phyloP scores from a whole-genome alignment of 2,329 filamentous ascomycete genomes.

The Mycosphaerella sp. region DNA sequence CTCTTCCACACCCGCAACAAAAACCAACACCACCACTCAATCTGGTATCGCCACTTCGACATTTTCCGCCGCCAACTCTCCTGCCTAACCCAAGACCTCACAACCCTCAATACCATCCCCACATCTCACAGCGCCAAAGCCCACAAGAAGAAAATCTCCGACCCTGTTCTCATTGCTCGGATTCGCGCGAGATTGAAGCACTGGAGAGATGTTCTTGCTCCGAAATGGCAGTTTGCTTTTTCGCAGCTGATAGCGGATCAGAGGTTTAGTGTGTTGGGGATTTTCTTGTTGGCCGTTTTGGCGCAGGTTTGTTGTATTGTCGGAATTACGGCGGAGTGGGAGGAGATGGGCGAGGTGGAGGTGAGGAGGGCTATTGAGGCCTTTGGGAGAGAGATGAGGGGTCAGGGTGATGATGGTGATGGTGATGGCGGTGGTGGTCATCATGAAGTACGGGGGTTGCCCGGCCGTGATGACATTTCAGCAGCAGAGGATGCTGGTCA shows the following conservation, averaged over 20 bases:
- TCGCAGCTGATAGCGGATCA: slow-evolving; percentile 42
- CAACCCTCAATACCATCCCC: slow-evolving; percentile 23
- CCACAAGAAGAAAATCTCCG: slow-evolving; percentile 25
- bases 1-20: slow-evolving; percentile 76
- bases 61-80: slow-evolving; percentile 62
- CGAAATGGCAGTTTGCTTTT: slow-evolving; percentile 36
- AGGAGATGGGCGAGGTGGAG: slow-evolving; percentile 40
- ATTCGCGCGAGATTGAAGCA: slow-evolving; percentile 33
- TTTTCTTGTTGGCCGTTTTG: slow-evolving; percentile 40
- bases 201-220: slow-evolving; percentile 37
- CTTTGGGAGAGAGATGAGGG: slow-evolving; percentile 39
- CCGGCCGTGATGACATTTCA: too few species aligned
- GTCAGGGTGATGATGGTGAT: slow-evolving; percentile 25
- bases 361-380: slow-evolving; percentile 39
- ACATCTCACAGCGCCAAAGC: slow-evolving; percentile 28
- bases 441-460: too few species aligned
- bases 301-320: slow-evolving; percentile 38
- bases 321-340: slow-evolving; percentile 39
- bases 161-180: slow-evolving; percentile 11
- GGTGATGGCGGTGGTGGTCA: slow-evolving; percentile 5
- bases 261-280: slow-evolving; percentile 42
- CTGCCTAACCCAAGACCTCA: slow-evolving; percentile 44
- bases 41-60: slow-evolving; percentile 74
- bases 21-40: slow-evolving; percentile 77
- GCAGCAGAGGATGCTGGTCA: slow-evolving; percentile 31